phyloP scores from a whole-genome alignment of 2,329 filamentous ascomycete species.

The Neonectria coccinea region DNA sequence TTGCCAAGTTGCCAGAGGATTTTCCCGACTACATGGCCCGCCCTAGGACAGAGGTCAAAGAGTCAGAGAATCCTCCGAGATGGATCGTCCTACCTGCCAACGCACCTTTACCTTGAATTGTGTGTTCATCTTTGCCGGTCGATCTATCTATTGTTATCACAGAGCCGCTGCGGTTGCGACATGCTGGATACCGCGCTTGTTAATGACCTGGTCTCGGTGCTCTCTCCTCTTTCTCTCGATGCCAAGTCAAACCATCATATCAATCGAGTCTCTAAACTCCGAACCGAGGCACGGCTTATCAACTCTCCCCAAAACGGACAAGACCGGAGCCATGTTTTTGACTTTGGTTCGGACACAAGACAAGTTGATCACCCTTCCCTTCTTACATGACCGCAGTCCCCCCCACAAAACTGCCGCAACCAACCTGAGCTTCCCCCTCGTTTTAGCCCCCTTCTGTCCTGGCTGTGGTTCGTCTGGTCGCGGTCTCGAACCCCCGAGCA shows the following conservation, averaged over 20 bases:
- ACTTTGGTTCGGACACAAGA: slow-evolving; percentile 7
- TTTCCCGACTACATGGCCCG: slow-evolving; percentile 22
- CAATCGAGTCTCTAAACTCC: too few relatives aligned
- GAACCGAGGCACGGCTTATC: slow-evolving; percentile 7
- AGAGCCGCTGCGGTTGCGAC: not conserved
- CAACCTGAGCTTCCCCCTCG: not conserved
- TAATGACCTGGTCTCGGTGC: not conserved
- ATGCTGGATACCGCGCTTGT: not conserved
- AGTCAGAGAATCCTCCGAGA: slow-evolving; percentile 16
- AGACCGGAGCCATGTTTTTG: not conserved
- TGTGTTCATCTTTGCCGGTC: not conserved
- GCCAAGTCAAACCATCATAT: not conserved
- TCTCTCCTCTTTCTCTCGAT: too few relatives aligned
- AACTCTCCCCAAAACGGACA: slow-evolving; percentile 10
- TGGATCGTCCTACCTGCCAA: slow-evolving; percentile 5
- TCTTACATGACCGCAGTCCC: slow-evolving; percentile 10
- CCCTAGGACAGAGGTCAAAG: slow-evolving; percentile 8
- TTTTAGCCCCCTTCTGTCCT: slow-evolving; percentile 1
- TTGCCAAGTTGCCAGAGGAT: slow-evolving; percentile 20
- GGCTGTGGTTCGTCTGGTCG: slow-evolving; percentile 3
- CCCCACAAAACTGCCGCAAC: not conserved
- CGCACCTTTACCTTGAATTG: not conserved
- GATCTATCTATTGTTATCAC: not conserved
- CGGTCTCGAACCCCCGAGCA: slow-evolving; percentile 2
- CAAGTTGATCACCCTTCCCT: not conserved